phyloP scores from a whole-genome alignment of 805 yeast genomes.

The Lipomyces lipofer region DNA sequence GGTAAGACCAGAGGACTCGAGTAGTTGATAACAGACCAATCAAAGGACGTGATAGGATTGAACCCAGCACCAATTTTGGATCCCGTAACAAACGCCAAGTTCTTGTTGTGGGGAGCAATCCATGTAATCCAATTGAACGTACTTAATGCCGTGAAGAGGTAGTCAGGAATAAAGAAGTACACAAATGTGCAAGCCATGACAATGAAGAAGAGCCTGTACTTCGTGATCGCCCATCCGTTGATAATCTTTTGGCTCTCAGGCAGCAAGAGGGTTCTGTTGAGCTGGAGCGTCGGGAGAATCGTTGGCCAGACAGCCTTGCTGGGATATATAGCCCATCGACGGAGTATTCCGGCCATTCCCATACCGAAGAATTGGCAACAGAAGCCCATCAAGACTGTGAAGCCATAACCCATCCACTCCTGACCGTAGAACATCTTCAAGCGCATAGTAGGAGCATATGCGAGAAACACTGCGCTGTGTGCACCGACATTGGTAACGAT shows the following conservation, averaged over 20 bases:
- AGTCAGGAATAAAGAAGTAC: conserved; percentile 65
- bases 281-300: conserved; percentile 54
- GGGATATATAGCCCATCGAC: conserved; percentile 58
- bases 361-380: conserved; percentile 64
- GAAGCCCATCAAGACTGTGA: conserved; percentile 52
- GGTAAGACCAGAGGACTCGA: conserved; percentile 40
- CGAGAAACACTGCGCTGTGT: not conserved
- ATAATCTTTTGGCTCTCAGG: conserved; percentile 39
- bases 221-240: conserved; percentile 60
- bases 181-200: conserved; percentile 46
- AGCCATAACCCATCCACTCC: conserved; percentile 46
- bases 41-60: conserved; percentile 63
- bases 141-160: conserved; percentile 57
- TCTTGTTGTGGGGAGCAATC: conserved; percentile 46
- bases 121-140: conserved; percentile 50
- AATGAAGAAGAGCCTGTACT: conserved; percentile 50
- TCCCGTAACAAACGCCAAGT: conserved; percentile 66
- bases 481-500: conserved; percentile 35
- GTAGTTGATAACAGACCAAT: conserved; percentile 56
- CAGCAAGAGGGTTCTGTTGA: conserved; percentile 13
- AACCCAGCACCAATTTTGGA: conserved; percentile 62
- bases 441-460: conserved; percentile 15
- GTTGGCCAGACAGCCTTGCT: conserved; percentile 66
- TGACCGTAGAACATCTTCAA: conserved; percentile 39
- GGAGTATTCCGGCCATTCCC: conserved; percentile 64